These are phyloP conservation scores for Cladobotryum mycophilum DNA, from an alignment of 2,329 filamentous ascomycete genomes.

Conservation along the genomic window DNA sequence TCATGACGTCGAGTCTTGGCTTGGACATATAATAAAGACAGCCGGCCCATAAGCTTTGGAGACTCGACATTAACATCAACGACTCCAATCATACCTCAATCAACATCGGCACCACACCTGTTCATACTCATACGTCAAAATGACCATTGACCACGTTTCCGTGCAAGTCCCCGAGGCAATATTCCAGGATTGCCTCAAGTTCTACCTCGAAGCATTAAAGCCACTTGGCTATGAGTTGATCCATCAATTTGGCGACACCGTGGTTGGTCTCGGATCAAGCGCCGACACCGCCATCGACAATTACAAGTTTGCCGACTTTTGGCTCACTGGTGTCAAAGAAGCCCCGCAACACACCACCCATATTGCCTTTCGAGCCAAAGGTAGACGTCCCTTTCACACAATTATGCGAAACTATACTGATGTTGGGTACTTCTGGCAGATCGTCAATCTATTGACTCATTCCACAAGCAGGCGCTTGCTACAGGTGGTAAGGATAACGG, in stretches of 20 bases:
- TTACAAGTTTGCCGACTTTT: constrained; percentile 22
- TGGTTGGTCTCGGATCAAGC: constrained; percentile 26
- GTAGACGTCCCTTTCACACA: constrained; percentile 12
- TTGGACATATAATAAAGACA: no score
- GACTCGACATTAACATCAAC: no score
- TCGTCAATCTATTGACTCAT: constrained; percentile 33
- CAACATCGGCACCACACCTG: no score
- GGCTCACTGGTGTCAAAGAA: constrained; percentile 20
- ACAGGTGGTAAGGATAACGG: constrained; percentile 39
- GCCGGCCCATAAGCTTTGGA: no score
- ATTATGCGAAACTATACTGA: not conserved
- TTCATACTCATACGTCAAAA: constrained; percentile 13
- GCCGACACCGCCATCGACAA: constrained; percentile 10
- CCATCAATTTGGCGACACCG: constrained; percentile 21
- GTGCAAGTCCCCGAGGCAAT: constrained; percentile 23
- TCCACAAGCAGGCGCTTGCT: constrained; percentile 32
- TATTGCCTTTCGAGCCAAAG: constrained; percentile 26
- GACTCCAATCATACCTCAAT: no score
- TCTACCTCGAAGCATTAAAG: constrained; percentile 30
- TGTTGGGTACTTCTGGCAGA: constrained; percentile 19
- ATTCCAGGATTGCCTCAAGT: constrained; percentile 23
- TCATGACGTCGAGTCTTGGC: no score
- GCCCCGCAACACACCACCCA: constrained; percentile 17
- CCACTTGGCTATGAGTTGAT: constrained; percentile 30
- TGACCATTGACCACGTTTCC: constrained; percentile 31